phyloP scores from a whole-genome alignment of 768 basidiomycete species.

The Tricholoma terreum region DNA sequence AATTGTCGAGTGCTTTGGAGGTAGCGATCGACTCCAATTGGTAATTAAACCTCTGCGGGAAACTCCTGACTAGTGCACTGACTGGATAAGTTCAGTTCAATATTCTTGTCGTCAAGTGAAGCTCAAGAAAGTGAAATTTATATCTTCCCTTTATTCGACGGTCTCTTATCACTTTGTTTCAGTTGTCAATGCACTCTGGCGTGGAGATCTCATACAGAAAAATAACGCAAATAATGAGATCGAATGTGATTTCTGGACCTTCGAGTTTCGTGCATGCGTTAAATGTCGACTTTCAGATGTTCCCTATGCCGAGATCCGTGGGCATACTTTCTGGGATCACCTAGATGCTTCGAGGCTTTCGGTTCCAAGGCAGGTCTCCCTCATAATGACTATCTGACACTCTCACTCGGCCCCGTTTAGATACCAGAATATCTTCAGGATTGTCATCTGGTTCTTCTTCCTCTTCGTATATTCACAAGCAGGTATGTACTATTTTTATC shows the following conservation, averaged over 20 bases:
- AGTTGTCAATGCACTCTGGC: constrained; percentile 86
- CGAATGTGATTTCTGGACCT: constrained; percentile 53
- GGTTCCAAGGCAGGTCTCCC: constrained; percentile 60
- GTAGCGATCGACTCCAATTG: constrained; percentile 91
- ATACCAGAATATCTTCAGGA: constrained; percentile 84
- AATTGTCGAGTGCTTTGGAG: constrained; percentile 76
- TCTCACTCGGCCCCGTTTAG: constrained; percentile 29
- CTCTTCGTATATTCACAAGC: constrained; percentile 81
- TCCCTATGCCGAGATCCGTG: constrained; percentile 55
- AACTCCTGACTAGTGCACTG: not conserved
- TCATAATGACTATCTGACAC: not conserved
- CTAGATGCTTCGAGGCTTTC: constrained; percentile 74
- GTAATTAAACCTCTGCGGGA: constrained; percentile 32
- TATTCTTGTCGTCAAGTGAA: constrained; percentile 83
- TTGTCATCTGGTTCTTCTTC: constrained; percentile 75
- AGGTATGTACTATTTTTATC: constrained; percentile 39
- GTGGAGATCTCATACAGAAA: constrained; percentile 75
- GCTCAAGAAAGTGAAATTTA: constrained; percentile 66
- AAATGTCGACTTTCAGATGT: constrained; percentile 49
- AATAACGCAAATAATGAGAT: constrained; percentile 74
- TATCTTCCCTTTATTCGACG: not conserved
- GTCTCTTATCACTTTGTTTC: not conserved
- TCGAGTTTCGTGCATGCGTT: not conserved
- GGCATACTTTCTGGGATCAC: constrained; percentile 61
- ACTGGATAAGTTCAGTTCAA: constrained; percentile 44